These are phyloP conservation scores for Lablab purpureus DNA, from an alignment of 306 rosid species.

Conservation along the genomic window DNA sequence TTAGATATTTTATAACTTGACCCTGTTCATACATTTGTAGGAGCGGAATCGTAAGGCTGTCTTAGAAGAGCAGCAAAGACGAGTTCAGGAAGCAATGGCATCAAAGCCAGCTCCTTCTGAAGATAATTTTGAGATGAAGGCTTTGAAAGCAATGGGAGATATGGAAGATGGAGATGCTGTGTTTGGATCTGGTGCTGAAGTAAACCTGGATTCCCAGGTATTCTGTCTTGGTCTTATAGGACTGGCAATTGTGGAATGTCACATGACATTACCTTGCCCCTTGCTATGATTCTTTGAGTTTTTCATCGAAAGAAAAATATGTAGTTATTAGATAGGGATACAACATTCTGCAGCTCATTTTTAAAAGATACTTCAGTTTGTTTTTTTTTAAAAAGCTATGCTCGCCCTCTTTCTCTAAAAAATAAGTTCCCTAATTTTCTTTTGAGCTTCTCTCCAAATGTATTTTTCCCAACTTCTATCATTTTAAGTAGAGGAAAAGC, in stretches of 20 bases:
- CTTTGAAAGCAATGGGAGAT: constrained; percentile 91
- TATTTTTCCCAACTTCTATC: neutral
- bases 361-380: neutral
- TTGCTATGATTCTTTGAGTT: neutral
- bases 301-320: constrained; percentile 10
- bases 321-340: neutral
- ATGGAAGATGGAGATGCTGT: constrained; percentile 99
- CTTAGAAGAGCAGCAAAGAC: constrained; percentile 80
- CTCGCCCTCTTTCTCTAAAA: neutral
- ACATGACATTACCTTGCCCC: neutral
- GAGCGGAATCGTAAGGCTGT: constrained; percentile 80
- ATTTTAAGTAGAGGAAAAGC: neutral
- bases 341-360: neutral
- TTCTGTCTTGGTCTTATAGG: constrained; percentile 14
- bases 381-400: neutral
- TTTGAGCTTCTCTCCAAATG: neutral
- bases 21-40: constrained; percentile 51
- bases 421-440: neutral
- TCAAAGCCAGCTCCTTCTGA: constrained; percentile 81
- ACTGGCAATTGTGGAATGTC: constrained; percentile 4
- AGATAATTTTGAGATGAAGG: constrained; percentile 88
- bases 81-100: constrained; percentile 81
- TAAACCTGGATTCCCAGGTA: constrained; percentile 95
- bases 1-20: constrained; percentile 15
- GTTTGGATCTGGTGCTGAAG: constrained; percentile 90